Percentiles rank a stretch among this genome's conserved stretches.
phyloP scores from a whole-genome alignment of 805 yeast genomes.

The Cyberlindnera suaveolens region DNA sequence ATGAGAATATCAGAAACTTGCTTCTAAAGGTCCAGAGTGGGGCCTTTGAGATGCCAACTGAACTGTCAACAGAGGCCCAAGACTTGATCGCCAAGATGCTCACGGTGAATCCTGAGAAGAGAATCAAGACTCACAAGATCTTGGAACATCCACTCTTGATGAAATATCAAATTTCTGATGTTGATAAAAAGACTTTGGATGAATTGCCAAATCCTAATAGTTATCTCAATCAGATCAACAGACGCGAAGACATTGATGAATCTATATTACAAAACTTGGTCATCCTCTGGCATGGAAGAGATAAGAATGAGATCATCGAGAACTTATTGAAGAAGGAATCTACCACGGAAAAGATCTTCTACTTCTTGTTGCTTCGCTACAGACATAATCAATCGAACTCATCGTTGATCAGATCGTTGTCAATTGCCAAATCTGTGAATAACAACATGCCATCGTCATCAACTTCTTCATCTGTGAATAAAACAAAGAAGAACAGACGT shows the following conservation, averaged over 20 bases:
- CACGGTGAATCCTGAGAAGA: slow-evolving; percentile 60
- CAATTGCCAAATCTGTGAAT: slow-evolving; percentile 25
- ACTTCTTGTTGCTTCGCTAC: slow-evolving; percentile 67
- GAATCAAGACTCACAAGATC: slow-evolving; percentile 65
- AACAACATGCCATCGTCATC: slow-evolving; percentile 10
- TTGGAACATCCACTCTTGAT: slow-evolving; percentile 70
- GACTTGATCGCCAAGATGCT: slow-evolving; percentile 62
- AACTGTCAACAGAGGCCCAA: slow-evolving; percentile 57
- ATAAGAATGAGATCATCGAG: slow-evolving; percentile 47
- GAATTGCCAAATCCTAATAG: slow-evolving; percentile 27
- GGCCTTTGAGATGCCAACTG: slow-evolving; percentile 62
- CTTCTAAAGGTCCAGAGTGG: slow-evolving; percentile 75
- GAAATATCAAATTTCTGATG: slow-evolving; percentile 43
- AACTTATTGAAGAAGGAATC: slow-evolving; percentile 49
- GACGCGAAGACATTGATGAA: slow-evolving; percentile 51
- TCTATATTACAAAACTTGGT: slow-evolving; percentile 72
- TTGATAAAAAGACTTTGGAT: slow-evolving; percentile 22
- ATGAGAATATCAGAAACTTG: slow-evolving; percentile 67
- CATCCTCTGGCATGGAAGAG: slow-evolving; percentile 77
- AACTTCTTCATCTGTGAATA: slow-evolving; percentile 7
- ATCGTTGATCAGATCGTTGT: slow-evolving; percentile 23
- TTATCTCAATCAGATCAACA: slow-evolving; percentile 18
- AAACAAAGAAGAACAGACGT: slow-evolving; percentile 34
- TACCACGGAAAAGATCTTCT: slow-evolving; percentile 75
- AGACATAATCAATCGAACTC: slow-evolving; percentile 55